A percentile compares a stretch with the other conserved stretches of the same genome.
Conservation (phyloP, 2,329 filamentous ascomycete species). For the Arthrobotrys conoides region DNA sequence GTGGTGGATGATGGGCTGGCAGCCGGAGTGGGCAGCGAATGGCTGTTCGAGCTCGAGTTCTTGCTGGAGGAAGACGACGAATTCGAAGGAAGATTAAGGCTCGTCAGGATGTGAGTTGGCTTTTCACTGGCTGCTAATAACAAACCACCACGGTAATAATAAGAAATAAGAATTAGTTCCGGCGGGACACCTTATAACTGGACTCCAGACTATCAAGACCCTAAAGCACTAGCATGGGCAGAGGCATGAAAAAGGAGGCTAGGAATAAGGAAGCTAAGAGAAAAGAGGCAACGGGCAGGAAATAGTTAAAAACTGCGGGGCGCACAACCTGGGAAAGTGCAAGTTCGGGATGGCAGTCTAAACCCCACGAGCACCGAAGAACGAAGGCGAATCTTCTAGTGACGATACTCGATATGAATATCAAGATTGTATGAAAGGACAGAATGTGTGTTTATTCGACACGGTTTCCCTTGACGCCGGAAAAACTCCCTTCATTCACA, state of each 20-base stretch:
- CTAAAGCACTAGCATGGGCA: constrained; percentile 2
- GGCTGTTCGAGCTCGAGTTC: constrained; percentile 34
- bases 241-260: constrained; percentile 1
- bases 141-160: neutral
- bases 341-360: constrained; percentile 31
- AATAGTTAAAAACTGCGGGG: constrained; percentile 35
- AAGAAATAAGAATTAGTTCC: constrained; percentile 27
- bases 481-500: constrained; percentile 35
- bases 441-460: constrained; percentile 22
- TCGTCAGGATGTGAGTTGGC: constrained; percentile 49
- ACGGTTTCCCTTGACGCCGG: constrained; percentile 23
- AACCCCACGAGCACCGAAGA: constrained; percentile 28
- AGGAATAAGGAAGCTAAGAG: constrained; percentile 2
- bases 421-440: constrained; percentile 9
- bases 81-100: constrained; percentile 21
- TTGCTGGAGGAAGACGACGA: constrained; percentile 30
- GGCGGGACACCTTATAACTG: constrained; percentile 38
- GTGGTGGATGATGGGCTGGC: constrained; percentile 51
- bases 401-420: constrained; percentile 15
- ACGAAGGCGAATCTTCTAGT: constrained; percentile 23
- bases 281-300: neutral
- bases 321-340: constrained; percentile 34
- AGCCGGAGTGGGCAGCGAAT: constrained; percentile 58
- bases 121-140: constrained; percentile 43
- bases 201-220: neutral